Conservation (phyloP, 257 asterid species). For the Solanum gracilifrons region DNA sequence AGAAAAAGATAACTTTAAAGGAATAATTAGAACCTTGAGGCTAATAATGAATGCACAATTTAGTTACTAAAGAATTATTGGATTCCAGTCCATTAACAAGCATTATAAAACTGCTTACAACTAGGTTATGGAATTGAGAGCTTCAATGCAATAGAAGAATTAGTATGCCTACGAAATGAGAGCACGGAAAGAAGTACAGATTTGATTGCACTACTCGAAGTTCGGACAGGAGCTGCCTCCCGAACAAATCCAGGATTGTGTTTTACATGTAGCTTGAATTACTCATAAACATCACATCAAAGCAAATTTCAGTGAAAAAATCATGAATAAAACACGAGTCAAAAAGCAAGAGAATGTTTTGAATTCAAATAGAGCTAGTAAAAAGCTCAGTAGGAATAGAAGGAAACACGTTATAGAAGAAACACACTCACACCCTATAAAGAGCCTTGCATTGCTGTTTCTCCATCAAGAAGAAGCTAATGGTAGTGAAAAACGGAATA, state of each 20-base stretch:
- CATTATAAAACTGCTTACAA: not conserved
- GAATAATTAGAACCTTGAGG: not conserved
- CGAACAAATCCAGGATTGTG: not conserved
- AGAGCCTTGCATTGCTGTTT: slow-evolving; percentile 91
- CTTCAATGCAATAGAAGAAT: not conserved
- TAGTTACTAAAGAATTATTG: not conserved
- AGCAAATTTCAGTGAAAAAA: not conserved
- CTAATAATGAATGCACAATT: not conserved
- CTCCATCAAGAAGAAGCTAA: slow-evolving; percentile 90
- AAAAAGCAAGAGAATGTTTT: not conserved
- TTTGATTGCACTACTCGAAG: not conserved
- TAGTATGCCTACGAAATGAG: not conserved
- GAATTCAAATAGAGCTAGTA: not conserved
- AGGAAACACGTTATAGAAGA: slow-evolving; percentile 12
- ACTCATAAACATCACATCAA: not conserved
- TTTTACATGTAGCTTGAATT: not conserved
- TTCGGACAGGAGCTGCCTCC: not conserved
- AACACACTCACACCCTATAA: slow-evolving; percentile 99
- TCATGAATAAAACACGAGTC: not conserved
- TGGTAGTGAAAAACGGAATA: slow-evolving; percentile 87
- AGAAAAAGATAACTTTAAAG: not conserved
- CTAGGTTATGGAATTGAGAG: not conserved
- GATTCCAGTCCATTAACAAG: not conserved
- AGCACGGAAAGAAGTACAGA: not conserved
- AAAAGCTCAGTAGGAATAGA: not conserved